Percentiles rank a stretch among this genome's conserved stretches.
phyloP scores from a whole-genome alignment of 2,329 filamentous ascomycete species.

The Diplodia seriata region DNA sequence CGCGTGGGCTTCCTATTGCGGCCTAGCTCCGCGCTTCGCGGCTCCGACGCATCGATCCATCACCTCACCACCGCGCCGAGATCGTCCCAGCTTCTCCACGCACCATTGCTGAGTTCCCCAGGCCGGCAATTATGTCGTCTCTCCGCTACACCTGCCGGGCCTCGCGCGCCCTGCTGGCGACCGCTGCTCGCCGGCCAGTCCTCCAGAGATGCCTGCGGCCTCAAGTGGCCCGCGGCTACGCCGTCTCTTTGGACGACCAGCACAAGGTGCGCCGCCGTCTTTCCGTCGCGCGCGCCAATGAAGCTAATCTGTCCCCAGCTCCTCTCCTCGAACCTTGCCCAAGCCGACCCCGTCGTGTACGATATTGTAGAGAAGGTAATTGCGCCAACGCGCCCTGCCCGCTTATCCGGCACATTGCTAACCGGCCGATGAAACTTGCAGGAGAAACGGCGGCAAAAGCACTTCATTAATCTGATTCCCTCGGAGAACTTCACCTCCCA shows the following conservation, averaged over 20 bases:
- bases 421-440: constrained; percentile 47
- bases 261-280: constrained; percentile 50
- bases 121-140: constrained; percentile 48
- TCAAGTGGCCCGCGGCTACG: constrained; percentile 48
- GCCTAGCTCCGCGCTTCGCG: not conserved
- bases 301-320: constrained; percentile 62
- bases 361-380: constrained; percentile 88
- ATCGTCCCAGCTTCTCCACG: constrained; percentile 13
- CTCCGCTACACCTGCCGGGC: constrained; percentile 50
- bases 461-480: constrained; percentile 99
- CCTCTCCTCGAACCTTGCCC: constrained; percentile 77
- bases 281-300: not conserved
- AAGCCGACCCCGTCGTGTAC: constrained; percentile 86
- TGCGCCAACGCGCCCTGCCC: not conserved
- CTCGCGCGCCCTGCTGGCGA: constrained; percentile 46
- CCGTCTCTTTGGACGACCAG: constrained; percentile 55
- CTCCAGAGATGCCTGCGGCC: constrained; percentile 41
- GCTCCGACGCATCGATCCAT: constrained; percentile 21
- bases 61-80: constrained; percentile 31
- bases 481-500: constrained; percentile 99
- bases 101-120: constrained; percentile 25
- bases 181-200: constrained; percentile 31
- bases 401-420: constrained; percentile 19
- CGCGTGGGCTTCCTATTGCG: constrained; percentile 10
- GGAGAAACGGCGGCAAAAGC: constrained; percentile 96